These are phyloP conservation scores for Penicillium sp. DNA, from an alignment of 2,329 filamentous ascomycete species.

Conservation along the genomic window DNA sequence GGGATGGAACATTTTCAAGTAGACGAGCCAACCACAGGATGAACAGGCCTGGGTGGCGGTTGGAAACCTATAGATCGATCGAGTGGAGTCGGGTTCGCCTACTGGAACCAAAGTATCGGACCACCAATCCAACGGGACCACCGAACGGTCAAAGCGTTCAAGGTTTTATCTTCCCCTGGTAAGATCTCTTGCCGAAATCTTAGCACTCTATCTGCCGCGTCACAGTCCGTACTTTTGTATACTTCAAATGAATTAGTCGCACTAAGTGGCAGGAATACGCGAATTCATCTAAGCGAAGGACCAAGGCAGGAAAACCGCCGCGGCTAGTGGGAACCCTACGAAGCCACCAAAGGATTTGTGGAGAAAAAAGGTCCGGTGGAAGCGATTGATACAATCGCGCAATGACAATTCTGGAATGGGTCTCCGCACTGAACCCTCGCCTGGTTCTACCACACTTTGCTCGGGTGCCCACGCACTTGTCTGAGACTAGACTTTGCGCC, in stretches of 20 bases:
- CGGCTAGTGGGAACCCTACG: background rate
- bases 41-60: background rate
- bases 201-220: background rate
- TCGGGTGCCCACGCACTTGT: background rate
- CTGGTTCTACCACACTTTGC: background rate
- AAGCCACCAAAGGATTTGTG: background rate
- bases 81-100: conserved; percentile 2
- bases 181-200: background rate
- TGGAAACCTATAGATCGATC: background rate
- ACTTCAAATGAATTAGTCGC: background rate
- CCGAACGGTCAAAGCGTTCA: background rate
- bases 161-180: background rate
- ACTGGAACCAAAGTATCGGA: background rate
- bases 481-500: background rate
- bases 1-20: background rate
- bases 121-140: background rate
- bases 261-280: background rate
- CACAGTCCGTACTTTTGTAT: background rate
- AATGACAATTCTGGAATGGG: background rate
- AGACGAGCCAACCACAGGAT: background rate
- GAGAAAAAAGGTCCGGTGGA: background rate
- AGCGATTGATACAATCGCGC: background rate
- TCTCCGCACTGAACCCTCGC: background rate
- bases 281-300: background rate
- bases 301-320: background rate